Evolutionary conservation across 305 asterid species (phyloP).

Genomic region (Solanum hybrid): DNA sequence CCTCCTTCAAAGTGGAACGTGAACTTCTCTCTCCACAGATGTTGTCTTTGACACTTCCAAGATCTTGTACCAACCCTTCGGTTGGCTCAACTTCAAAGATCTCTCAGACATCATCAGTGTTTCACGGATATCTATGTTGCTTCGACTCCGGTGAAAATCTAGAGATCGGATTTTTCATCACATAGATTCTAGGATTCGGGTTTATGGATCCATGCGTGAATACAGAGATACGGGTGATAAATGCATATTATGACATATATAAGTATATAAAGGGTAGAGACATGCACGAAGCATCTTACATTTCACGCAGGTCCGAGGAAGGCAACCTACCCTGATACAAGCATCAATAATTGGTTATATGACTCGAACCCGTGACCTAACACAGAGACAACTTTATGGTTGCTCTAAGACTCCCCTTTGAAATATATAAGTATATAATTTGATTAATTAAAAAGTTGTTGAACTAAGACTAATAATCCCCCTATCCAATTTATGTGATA

Average conservation of each 20-base stretch:
- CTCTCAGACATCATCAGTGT: constrained; percentile 66
- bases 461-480: not conserved
- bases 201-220: not conserved
- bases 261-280: not conserved
- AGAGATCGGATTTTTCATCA: not conserved
- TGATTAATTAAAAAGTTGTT: not conserved
- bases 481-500: not conserved
- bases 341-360: not conserved
- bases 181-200: not conserved
- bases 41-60: constrained; percentile 70
- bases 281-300: not conserved
- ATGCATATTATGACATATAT: not conserved
- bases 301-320: not conserved
- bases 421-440: not conserved
- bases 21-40: constrained; percentile 11
- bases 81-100: constrained; percentile 70
- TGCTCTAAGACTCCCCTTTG: not conserved
- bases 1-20: too few species aligned
- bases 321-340: not conserved
- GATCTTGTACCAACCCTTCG: constrained; percentile 96
- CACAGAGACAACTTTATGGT: not conserved
- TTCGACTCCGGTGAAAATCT: not conserved
- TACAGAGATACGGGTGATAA: not conserved
- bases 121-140: constrained; percentile 35
- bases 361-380: not conserved